phyloP scores from a whole-genome alignment of 2,329 filamentous ascomycete species.

The Aspergillus pseudotamarii region DNA sequence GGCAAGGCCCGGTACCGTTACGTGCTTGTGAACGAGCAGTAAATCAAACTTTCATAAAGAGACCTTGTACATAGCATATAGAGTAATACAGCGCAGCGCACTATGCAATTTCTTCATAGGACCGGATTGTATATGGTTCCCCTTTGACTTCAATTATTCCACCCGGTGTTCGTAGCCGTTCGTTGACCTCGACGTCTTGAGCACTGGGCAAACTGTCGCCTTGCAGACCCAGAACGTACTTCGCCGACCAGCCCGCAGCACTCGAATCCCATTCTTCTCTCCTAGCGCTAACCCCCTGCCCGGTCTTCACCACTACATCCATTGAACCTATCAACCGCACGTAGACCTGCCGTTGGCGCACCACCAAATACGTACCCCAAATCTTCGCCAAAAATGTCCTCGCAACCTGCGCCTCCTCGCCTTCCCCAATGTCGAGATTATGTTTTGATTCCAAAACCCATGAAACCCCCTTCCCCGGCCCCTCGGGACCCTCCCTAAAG shows the following conservation, averaged over 20 bases:
- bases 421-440: slow-evolving; percentile 13
- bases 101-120: slow-evolving; percentile 28
- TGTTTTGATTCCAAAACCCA: slow-evolving; percentile 34
- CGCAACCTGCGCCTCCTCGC: slow-evolving; percentile 21
- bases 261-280: slow-evolving; percentile 23
- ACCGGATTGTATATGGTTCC: slow-evolving; percentile 27
- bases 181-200: slow-evolving; percentile 14
- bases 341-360: slow-evolving; percentile 30
- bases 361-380: slow-evolving; percentile 34
- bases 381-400: slow-evolving; percentile 36
- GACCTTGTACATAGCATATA: slow-evolving; percentile 11
- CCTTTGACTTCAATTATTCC: slow-evolving; percentile 24
- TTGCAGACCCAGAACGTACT: slow-evolving; percentile 5
- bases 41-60: slow-evolving; percentile 6
- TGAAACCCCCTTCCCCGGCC: slow-evolving; percentile 23
- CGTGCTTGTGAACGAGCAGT: slow-evolving; percentile 45
- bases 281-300: slow-evolving; percentile 30
- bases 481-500: slow-evolving; percentile 34
- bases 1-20: slow-evolving; percentile 49
- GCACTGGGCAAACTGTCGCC: slow-evolving; percentile 26
- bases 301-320: slow-evolving; percentile 23
- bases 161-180: slow-evolving; percentile 20
- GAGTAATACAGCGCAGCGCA: slow-evolving; percentile 5
- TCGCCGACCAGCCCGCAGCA: slow-evolving; percentile 17
- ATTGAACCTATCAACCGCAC: slow-evolving; percentile 9